Conservation (phyloP, 305 asterid genomes). For the Lippia alba region DNA sequence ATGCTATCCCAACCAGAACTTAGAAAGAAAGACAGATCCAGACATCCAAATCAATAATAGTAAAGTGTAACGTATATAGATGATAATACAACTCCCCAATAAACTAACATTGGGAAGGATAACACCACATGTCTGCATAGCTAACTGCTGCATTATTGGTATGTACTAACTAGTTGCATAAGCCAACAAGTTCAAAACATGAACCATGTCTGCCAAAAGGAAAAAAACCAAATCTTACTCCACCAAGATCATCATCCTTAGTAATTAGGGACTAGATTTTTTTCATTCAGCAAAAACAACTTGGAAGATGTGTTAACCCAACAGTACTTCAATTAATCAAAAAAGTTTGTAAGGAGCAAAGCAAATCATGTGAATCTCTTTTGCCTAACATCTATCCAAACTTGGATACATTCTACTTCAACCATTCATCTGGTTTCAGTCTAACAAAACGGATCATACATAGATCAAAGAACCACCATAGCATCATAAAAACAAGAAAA, state of each 20-base stretch:
- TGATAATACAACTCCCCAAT: neutral
- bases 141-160: conserved; percentile 34
- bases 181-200: conserved; percentile 12
- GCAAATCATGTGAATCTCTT: neutral
- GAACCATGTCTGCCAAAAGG: neutral
- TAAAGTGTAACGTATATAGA: neutral
- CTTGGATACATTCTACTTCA: neutral
- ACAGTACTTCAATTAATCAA: neutral
- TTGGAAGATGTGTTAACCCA: no score
- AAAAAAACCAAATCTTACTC: neutral
- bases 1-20: neutral
- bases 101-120: neutral
- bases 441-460: neutral
- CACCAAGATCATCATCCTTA: neutral
- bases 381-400: conserved; percentile 15
- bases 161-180: neutral
- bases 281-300: neutral
- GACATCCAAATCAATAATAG: neutral
- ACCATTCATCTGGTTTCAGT: conserved; percentile 2
- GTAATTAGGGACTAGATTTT: neutral
- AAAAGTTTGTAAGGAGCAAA: neutral
- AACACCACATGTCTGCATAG: conserved; percentile 10
- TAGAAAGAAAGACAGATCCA: neutral
- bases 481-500: conserved; percentile 1
- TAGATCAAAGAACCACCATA: neutral